Base-by-base conservation (phyloP, 352 stramenopile species). In the Globisporangium acanthophoron region DNA sequence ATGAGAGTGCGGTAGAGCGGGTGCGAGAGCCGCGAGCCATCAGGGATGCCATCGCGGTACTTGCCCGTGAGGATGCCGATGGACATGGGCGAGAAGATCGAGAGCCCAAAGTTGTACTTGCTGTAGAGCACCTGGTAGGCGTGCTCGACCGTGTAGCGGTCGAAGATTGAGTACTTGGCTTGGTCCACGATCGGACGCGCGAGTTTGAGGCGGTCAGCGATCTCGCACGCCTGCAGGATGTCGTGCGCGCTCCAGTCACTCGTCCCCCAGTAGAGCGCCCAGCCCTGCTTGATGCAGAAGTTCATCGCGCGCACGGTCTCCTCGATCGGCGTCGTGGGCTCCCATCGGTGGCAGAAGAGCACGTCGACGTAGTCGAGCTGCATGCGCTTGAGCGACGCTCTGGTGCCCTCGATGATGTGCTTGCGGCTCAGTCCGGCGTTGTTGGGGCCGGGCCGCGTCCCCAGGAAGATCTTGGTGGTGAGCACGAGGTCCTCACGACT, bases 391-490 rank as follows among this genome's bases (percentile, higher is more conserved):
- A 89, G 61, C n/a, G 71, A 83, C 0, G 67, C 62, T 31, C 67
- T 72, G 3, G 71, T 59, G 8, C 72, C 74, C 52, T 84, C 73
- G 15, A 78, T 60, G 44, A 91, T 70, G 49, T 81, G 62, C 44
- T 82, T 82, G 20, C 71, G 62, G 21, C 55, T 76, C 1, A 74
- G 29, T 13, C 71, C 66, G 11, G 64, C 29, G 27, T 44, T 45
- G 40, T 77, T 83, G 1, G 58, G 64, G 2, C 59, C 58, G 16
- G 13, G 48, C 13, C 62, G 62, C n/a, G 61, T 56, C 1, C 67
- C 76, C 1, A 72, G 57, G 20, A 75, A 80, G 57, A 89, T 69
- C 61, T 90, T 90, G 45, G 76, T 87, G 20, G 62, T 67, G 46
- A 90, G 54, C 9, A 90, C 70, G 1, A 90, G 47, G 16, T 86